Evolutionary conservation across 2,329 filamentous ascomycete genomes (phyloP).

Genomic region (Plenodomus tracheiphilus): DNA sequence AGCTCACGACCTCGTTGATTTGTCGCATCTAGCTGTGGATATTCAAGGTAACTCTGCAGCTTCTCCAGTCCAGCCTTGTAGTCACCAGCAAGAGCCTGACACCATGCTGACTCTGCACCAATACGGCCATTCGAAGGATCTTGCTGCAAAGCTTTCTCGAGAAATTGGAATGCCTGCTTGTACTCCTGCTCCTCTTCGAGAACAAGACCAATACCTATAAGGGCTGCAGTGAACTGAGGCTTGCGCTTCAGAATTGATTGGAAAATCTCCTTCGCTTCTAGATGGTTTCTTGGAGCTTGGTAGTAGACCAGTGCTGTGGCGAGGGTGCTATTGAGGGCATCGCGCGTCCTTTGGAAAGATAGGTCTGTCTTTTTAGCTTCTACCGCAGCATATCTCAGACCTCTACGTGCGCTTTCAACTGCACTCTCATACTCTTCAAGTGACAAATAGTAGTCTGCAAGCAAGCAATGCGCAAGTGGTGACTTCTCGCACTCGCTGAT

Average conservation of each 20-base stretch:
- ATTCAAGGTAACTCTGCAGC: conserved; percentile 69
- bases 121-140: conserved; percentile 77
- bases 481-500: conserved; percentile 62
- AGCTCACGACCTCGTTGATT: conserved; percentile 67
- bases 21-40: conserved; percentile 62
- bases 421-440: conserved; percentile 84
- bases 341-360: conserved; percentile 60
- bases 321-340: conserved; percentile 75
- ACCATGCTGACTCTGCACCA: conserved; percentile 88
- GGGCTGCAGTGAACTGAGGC: conserved; percentile 72
- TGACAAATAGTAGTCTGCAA: conserved; percentile 80
- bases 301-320: conserved; percentile 89
- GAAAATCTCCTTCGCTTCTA: conserved; percentile 85
- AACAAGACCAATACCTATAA: conserved; percentile 89
- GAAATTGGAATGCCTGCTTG: conserved; percentile 75
- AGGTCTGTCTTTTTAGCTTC: conserved; percentile 71
- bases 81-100: conserved; percentile 80
- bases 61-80: conserved; percentile 68
- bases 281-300: conserved; percentile 85
- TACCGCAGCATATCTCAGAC: conserved; percentile 61
- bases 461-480: conserved; percentile 78
- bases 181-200: conserved; percentile 93
- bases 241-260: conserved; percentile 78
- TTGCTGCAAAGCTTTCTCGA: conserved; percentile 73
- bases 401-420: conserved; percentile 78